Percentiles rank a stretch among this genome's conserved stretches.
Evolutionary conservation across 2,329 filamentous ascomycete genomes (phyloP).

Genomic region (Cladosporium sp.): DNA sequence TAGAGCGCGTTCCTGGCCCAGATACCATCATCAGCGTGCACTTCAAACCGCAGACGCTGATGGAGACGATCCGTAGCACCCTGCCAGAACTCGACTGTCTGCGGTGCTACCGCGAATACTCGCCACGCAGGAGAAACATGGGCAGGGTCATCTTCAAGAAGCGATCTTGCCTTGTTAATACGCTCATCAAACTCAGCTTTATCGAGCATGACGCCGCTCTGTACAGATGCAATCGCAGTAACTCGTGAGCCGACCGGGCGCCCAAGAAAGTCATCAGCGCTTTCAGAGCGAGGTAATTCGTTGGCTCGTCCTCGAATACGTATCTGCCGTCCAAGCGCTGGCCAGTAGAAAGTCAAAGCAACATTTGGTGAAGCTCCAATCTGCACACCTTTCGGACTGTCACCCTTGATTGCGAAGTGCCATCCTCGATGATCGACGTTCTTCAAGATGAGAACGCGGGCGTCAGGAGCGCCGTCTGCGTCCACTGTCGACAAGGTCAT

Average conservation of each 20-base stretch:
- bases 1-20: background rate
- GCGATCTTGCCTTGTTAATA: background rate
- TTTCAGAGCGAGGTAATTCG: background rate
- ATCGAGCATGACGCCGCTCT: background rate
- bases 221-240: background rate
- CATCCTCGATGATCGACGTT: background rate
- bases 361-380: background rate
- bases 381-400: background rate
- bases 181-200: background rate
- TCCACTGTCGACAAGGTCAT: background rate
- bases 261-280: background rate
- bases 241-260: background rate
- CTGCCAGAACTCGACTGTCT: background rate
- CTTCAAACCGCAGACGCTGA: background rate
- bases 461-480: background rate
- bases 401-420: background rate
- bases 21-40: background rate
- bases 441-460: background rate
- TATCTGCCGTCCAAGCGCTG: background rate
- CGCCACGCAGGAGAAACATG: background rate
- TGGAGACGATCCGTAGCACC: background rate
- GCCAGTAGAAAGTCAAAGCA: background rate
- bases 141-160: background rate
- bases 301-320: background rate
- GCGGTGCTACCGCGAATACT: background rate